Percentiles rank a stretch among this genome's conserved stretches.
phyloP scores from a whole-genome alignment of 1,139 yeast genomes.

The Geotrichum histeridarum region DNA sequence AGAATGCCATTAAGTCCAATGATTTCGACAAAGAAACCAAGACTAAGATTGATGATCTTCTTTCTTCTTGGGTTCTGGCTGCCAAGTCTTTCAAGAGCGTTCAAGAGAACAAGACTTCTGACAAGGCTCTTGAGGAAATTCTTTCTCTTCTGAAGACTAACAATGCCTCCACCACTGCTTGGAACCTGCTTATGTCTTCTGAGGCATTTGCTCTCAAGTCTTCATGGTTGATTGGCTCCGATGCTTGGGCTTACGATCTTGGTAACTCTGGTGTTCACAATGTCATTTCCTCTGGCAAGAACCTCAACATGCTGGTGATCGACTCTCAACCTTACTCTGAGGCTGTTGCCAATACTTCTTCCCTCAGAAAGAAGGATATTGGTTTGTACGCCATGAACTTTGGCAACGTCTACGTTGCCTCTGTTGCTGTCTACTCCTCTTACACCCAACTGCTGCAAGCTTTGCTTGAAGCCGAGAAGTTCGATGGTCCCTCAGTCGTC shows the following conservation, averaged over 20 bases:
- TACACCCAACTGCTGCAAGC: conserved; percentile 91
- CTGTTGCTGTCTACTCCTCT: conserved; percentile 88
- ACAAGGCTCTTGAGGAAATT: conserved; percentile 36
- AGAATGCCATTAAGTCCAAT: conserved; percentile 47
- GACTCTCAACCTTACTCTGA: conserved; percentile 82
- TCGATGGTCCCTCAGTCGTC: conserved; percentile 84
- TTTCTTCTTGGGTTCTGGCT: conserved; percentile 62
- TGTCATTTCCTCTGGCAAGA: conserved; percentile 67
- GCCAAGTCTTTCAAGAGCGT: conserved; percentile 23
- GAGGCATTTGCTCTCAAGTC: conserved; percentile 47
- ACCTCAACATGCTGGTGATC: conserved; percentile 77
- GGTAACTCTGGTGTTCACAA: conserved; percentile 92
- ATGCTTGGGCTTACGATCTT: conserved; percentile 90
- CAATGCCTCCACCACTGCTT: conserved; percentile 11
- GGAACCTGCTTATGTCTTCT: conserved; percentile 44
- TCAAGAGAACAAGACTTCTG: conserved; percentile 32
- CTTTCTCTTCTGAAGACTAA: conserved; percentile 40
- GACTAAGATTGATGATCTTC: conserved; percentile 49
- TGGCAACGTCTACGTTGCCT: conserved; percentile 86
- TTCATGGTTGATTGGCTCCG: conserved; percentile 89
- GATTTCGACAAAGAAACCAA: conserved; percentile 46
- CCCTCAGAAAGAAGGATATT: conserved; percentile 77
- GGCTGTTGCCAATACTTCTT: conserved; percentile 27
- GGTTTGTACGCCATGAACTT: conserved; percentile 95
- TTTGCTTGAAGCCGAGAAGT: conserved; percentile 78